A percentile compares a stretch with the other conserved stretches of the same genome.
Conservation (phyloP, 2,329 filamentous ascomycete genomes). For the Fusarium sp. region DNA sequence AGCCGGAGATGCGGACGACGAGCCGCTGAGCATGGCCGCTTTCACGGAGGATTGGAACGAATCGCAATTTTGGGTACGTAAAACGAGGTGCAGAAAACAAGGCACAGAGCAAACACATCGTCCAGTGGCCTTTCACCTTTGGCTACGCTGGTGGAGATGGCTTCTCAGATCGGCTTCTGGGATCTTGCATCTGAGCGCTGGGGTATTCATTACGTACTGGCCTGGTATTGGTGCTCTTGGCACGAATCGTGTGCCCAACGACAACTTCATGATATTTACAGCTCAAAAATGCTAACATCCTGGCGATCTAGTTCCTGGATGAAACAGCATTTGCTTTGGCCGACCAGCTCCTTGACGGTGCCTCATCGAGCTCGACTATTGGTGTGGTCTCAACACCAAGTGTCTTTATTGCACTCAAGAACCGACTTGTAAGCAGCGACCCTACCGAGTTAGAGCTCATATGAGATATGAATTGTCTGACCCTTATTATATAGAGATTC, state of each 20-base stretch:
- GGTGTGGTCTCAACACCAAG: conserved; percentile 81
- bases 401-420: conserved; percentile 81
- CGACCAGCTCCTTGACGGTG: conserved; percentile 71
- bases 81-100: conserved; percentile 13
- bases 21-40: conserved; percentile 69
- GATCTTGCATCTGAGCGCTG: conserved; percentile 17
- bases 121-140: conserved; percentile 20
- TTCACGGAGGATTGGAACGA: conserved; percentile 88
- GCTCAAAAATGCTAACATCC: conserved; percentile 15
- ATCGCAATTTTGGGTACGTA: conserved; percentile 82
- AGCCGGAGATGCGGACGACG: conserved; percentile 57
- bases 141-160: conserved; percentile 34
- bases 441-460: not conserved
- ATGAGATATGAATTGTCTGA: conserved; percentile 17
- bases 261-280: conserved; percentile 41
- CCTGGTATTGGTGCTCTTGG: conserved; percentile 24
- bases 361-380: conserved; percentile 68
- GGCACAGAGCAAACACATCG: not conserved
- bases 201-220: conserved; percentile 43
- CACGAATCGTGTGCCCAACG: not conserved
- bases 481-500: conserved; percentile 27
- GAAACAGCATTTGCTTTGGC: conserved; percentile 75
- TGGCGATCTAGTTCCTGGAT: conserved; percentile 71
- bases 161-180: conserved; percentile 35
- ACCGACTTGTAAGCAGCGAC: conserved; percentile 62